These are phyloP conservation scores for Boechera stricta DNA, from an alignment of 345 rosid species.

Conservation along the genomic window DNA sequence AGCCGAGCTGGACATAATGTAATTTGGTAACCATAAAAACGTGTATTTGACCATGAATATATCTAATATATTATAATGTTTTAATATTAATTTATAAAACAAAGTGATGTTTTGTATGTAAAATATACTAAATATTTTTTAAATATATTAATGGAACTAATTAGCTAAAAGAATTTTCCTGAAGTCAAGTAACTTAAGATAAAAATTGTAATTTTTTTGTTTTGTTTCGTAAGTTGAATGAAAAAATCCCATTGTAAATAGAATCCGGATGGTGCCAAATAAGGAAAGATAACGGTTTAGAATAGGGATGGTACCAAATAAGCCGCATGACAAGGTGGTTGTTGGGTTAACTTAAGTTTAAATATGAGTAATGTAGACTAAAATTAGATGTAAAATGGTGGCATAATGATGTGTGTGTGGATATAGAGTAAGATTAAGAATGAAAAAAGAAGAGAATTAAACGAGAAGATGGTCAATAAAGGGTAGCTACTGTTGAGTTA, in stretches of 20 bases:
- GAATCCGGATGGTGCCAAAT: neutral
- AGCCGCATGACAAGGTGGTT: neutral
- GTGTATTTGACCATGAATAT: neutral
- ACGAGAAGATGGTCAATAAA: slow-evolving; percentile 25
- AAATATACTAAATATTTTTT: neutral
- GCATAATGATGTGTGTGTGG: slow-evolving; percentile 29
- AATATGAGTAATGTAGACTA: slow-evolving; percentile 4
- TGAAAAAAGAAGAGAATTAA: slow-evolving; percentile 33
- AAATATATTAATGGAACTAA: neutral
- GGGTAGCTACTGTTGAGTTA: slow-evolving; percentile 51
- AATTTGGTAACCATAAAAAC: neutral
- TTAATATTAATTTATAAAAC: neutral
- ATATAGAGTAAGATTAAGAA: slow-evolving; percentile 33
- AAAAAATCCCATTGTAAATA: neutral
- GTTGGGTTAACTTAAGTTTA: neutral
- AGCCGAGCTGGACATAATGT: slow-evolving; percentile 14
- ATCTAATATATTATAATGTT: no score
- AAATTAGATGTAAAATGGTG: neutral
- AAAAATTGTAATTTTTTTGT: neutral
- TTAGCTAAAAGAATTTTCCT: neutral
- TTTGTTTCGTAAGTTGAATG: neutral
- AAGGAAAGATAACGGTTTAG: neutral
- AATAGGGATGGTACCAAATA: neutral
- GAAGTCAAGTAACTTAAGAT: neutral
- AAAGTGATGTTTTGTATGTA: neutral